Base-by-base conservation (phyloP, 164 flowering plant species). In the Vitis riparia region DNA sequence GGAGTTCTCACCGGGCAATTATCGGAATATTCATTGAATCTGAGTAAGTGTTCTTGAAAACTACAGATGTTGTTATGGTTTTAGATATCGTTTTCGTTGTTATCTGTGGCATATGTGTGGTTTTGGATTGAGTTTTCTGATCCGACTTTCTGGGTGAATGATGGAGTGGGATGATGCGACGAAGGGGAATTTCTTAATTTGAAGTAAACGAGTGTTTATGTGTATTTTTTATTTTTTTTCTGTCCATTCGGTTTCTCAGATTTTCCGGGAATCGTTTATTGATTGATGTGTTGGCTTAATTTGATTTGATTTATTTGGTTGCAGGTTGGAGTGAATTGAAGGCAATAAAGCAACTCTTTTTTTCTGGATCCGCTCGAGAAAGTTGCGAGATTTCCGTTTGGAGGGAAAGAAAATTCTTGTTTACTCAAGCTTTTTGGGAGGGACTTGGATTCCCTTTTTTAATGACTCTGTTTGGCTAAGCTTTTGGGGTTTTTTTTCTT, bases 291-390 rank as follows among this genome's bases (percentile, higher is more conserved):
- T 23, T 23, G 27, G 27, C 27, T 23, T 23, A 32, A 14, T 7
- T 14, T 9, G 11, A 47, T 68, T 47, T 37, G 10, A 14, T 52
- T 64, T 61, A 11, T n/a, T 51, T 63, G 52, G 13, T 73, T 66
- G 75, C 75, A 75, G 80, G 74, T 72, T 59, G 68, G 67, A 59
- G 66, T 68, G 53, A 66, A 17, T 23, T 76, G 32, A 30, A 51
- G 64, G 13, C 48, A 30, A 60, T 5, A 44, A 73, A 52, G 53
- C 27, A 5, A 62, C 57, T 60, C 9, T 62, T 68, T 66, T 65
- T 59, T 58, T 4, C 62, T 29, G 52, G 66, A 69, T 71, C 72
- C 59, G 57, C 50, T 60, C 57, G 16, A 62, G 59, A 62, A 16
- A 68, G 53, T 57, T 15, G 61, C 60, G 65, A 63, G 59, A 19